Evolutionary conservation across 164 flowering plant genomes (phyloP).

Genomic region (Piper longum): DNA sequence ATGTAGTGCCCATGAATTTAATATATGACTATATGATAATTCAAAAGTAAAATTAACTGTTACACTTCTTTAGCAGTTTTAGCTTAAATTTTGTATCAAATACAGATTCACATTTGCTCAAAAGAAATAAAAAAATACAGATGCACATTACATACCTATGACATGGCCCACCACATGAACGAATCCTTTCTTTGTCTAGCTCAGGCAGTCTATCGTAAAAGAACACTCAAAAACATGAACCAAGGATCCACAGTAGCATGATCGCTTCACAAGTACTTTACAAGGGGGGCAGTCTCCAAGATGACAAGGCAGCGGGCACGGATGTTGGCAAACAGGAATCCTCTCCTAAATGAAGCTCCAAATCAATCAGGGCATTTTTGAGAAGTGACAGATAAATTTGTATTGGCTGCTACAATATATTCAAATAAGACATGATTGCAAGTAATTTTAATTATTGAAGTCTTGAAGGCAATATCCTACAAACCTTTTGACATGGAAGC

Average conservation of each 20-base stretch:
- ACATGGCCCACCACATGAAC: constrained; percentile 89
- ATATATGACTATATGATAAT: not conserved
- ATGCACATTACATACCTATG: constrained; percentile 38
- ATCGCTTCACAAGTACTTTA: constrained; percentile 69
- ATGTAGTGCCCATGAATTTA: not conserved
- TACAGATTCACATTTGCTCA: not conserved
- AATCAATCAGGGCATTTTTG: not conserved
- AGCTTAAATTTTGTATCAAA: not conserved
- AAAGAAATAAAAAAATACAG: not conserved
- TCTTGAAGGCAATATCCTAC: not conserved
- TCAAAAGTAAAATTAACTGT: not conserved
- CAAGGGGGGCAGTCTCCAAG: constrained; percentile 73
- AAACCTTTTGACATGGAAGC: constrained; percentile 80
- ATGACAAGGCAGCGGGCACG: constrained; percentile 72
- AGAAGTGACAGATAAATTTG: not conserved
- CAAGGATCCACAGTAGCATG: constrained; percentile 92
- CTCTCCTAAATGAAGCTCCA: constrained; percentile 44
- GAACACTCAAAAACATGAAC: constrained; percentile 93
- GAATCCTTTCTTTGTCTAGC: constrained; percentile 44
- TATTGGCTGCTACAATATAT: not conserved
- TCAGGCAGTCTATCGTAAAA: constrained; percentile 48
- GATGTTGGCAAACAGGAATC: constrained; percentile 52
- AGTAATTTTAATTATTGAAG: not conserved
- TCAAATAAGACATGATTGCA: not conserved
- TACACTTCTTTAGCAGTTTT: too few species aligned